Conservation (phyloP, 352 stramenopile species). For the Globisporangium emineosum region DNA sequence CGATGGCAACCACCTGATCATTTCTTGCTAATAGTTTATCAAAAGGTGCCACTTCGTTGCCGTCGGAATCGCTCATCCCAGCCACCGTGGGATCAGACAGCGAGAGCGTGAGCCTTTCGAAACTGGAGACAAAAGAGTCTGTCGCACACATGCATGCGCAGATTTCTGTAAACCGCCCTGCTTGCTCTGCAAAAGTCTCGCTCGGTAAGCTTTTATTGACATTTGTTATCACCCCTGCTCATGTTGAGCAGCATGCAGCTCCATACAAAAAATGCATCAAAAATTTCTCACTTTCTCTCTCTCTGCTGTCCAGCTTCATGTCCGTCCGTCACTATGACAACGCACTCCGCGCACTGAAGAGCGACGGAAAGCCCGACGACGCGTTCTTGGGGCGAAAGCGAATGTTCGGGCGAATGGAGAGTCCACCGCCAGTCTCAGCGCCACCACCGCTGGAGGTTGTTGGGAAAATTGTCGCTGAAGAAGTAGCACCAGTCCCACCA, state of each 20-base stretch:
- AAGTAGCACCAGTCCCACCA: background rate
- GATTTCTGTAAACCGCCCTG: background rate
- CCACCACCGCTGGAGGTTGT: background rate
- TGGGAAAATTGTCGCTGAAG: constrained; percentile 2
- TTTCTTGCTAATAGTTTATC: background rate
- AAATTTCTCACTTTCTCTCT: background rate
- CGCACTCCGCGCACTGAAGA: constrained; percentile 26
- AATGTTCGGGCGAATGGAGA: constrained; percentile 68
- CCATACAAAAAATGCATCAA: background rate
- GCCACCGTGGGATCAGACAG: background rate
- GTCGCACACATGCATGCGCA: background rate
- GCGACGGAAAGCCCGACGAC: constrained; percentile 36
- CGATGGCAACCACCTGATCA: background rate
- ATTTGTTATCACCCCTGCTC: background rate
- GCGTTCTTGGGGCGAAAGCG: constrained; percentile 58
- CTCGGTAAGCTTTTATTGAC: background rate
- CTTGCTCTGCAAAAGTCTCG: background rate
- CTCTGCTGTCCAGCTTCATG: background rate
- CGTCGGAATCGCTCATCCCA: background rate
- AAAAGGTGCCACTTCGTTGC: background rate
- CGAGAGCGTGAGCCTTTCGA: background rate
- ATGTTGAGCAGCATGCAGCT: background rate
- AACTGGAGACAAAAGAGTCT: background rate
- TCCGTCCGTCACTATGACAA: background rate
- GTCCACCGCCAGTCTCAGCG: constrained; percentile 9